Percentiles rank a stretch among this genome's conserved stretches.
Conservation (phyloP, 2,329 filamentous ascomycete genomes). For the Sarocladiaceae sp. region DNA sequence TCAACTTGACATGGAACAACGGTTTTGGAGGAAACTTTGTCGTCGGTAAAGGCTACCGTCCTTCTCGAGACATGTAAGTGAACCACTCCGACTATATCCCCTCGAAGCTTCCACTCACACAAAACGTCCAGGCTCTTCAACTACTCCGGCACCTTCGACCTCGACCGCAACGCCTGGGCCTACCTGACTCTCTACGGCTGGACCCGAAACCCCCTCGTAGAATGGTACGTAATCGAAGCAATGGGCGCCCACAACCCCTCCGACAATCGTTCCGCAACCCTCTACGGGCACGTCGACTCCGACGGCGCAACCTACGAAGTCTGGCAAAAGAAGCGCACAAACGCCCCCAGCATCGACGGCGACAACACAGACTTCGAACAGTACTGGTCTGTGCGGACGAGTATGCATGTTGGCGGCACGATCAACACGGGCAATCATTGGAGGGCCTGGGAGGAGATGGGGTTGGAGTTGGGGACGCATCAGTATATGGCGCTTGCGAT, state of each 20-base stretch:
- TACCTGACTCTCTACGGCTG: constrained; percentile 31
- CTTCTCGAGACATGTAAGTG: constrained; percentile 7
- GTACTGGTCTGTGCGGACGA: constrained; percentile 42
- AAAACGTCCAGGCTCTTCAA: constrained; percentile 26
- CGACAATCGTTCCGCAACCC: constrained; percentile 16
- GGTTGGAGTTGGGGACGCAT: constrained; percentile 3
- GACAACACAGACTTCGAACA: constrained; percentile 39
- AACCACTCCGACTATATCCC: neutral
- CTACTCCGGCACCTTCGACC: constrained; percentile 31
- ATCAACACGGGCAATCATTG: constrained; percentile 47
- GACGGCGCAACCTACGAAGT: constrained; percentile 25
- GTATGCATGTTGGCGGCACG: constrained; percentile 41
- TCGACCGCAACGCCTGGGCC: constrained; percentile 12
- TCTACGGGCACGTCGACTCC: constrained; percentile 21
- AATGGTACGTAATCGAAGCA: constrained; percentile 30
- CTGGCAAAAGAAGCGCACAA: constrained; percentile 24
- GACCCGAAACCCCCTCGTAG: constrained; percentile 26
- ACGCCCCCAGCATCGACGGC: constrained; percentile 37
- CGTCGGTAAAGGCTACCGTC: constrained; percentile 4
- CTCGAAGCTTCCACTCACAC: neutral
- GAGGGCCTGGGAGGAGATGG: constrained; percentile 39
- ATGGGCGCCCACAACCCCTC: constrained; percentile 32
- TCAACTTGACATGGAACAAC: constrained; percentile 9
- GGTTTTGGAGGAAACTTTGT: constrained; percentile 8
- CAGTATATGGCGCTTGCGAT: constrained; percentile 9